Conservation (phyloP, 306 rosid species). For the Lupinus albus region DNA sequence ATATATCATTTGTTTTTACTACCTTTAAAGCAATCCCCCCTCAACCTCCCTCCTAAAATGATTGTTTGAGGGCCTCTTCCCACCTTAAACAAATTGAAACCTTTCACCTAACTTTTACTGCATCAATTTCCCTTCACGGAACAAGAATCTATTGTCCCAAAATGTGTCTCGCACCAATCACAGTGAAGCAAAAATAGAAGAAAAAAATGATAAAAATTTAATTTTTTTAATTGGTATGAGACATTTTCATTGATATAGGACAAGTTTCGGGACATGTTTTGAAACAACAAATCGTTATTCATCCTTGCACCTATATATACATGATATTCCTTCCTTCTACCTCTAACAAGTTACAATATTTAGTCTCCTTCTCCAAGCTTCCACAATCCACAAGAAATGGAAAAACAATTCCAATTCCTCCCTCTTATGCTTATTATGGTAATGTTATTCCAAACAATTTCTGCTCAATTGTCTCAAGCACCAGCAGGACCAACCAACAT, state of each 20-base stretch:
- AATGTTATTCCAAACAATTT: slow-evolving; percentile 19
- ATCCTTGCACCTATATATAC: slow-evolving; percentile 22
- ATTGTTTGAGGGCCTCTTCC: slow-evolving; percentile 51
- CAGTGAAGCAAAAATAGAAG: too few species aligned
- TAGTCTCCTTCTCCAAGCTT: slow-evolving; percentile 1
- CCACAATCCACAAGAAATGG: slow-evolving; percentile 33
- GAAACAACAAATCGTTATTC: too few species aligned
- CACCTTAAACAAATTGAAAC: slow-evolving; percentile 53
- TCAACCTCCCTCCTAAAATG: slow-evolving; percentile 14
- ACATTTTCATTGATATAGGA: too few species aligned
- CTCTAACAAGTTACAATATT: background rate
- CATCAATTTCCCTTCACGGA: slow-evolving; percentile 30
- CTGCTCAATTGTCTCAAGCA: slow-evolving; percentile 58
- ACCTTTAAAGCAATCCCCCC: slow-evolving; percentile 47
- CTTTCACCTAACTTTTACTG: slow-evolving; percentile 56
- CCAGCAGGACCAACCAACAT: slow-evolving; percentile 74
- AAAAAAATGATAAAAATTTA: too few species aligned
- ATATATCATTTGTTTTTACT: too few species aligned
- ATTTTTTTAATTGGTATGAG: too few species aligned
- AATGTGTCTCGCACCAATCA: too few species aligned
- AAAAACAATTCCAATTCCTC: slow-evolving; percentile 38
- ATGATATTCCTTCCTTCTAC: slow-evolving; percentile 36
- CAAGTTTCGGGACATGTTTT: too few species aligned
- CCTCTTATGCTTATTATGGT: slow-evolving; percentile 25
- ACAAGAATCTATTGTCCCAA: too few species aligned